Conservation (phyloP, 2,329 filamentous ascomycete species). For the Calonectria naviculata region DNA sequence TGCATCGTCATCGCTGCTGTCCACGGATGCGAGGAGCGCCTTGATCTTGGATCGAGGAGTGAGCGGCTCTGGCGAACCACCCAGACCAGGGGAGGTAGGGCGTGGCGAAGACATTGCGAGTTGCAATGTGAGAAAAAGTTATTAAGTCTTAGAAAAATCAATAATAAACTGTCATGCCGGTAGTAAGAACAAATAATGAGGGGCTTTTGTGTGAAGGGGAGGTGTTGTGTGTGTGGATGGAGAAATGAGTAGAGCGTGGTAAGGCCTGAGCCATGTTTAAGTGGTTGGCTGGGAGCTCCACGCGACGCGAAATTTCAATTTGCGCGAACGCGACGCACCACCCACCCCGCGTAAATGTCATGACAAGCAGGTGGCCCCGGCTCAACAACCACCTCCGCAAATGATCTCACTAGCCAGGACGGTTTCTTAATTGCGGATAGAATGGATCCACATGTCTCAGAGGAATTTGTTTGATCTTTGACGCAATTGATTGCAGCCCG, state of each 20-base stretch:
- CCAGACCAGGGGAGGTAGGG: constrained; percentile 57
- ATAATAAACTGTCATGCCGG: neutral
- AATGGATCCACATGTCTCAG: neutral
- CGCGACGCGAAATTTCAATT: constrained; percentile 42
- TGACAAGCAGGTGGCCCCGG: neutral
- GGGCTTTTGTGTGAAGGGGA: neutral
- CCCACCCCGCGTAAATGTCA: constrained; percentile 33
- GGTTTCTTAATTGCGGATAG: neutral
- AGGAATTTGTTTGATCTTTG: too few species aligned
- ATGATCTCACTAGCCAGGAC: neutral
- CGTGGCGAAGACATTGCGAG: constrained; percentile 60
- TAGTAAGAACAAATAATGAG: constrained; percentile 2
- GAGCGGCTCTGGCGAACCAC: constrained; percentile 56
- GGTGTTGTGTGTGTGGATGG: constrained; percentile 15
- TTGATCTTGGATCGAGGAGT: constrained; percentile 66
- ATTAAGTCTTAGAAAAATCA: neutral
- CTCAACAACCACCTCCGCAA: neutral
- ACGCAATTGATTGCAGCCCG: neutral
- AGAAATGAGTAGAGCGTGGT: constrained; percentile 15
- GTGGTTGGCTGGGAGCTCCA: constrained; percentile 43
- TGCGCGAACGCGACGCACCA: constrained; percentile 40
- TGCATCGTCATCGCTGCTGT: constrained; percentile 61
- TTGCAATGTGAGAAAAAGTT: constrained; percentile 12
- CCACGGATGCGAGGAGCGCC: constrained; percentile 62
- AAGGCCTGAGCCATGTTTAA: constrained; percentile 26